These are phyloP conservation scores for Allantophomopsis cytisporea DNA, from an alignment of 2,329 filamentous ascomycete species.

Conservation along the genomic window DNA sequence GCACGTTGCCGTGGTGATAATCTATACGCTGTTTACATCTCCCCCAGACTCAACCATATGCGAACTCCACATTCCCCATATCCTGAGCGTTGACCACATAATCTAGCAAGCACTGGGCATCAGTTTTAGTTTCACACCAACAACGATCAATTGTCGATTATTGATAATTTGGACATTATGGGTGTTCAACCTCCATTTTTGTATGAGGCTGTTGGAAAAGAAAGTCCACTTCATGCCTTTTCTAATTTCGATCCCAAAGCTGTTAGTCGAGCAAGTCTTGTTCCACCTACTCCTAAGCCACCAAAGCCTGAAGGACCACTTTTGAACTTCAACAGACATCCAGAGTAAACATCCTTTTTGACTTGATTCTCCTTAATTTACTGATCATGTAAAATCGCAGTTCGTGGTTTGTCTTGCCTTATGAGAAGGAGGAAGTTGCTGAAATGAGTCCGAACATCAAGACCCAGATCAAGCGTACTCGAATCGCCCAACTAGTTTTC, in stretches of 20 bases:
- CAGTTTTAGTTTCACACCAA: no score
- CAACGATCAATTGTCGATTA: no score
- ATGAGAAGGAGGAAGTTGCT: conserved; percentile 44
- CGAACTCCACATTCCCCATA: no score
- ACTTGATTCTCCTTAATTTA: not conserved
- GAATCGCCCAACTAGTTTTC: conserved; percentile 55
- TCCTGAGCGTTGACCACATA: no score
- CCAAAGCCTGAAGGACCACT: conserved; percentile 59
- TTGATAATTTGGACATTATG: conserved; percentile 21
- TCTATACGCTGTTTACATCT: no score
- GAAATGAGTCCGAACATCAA: conserved; percentile 61
- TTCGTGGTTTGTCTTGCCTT: conserved; percentile 48
- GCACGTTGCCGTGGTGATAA: no score
- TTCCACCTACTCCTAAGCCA: conserved; percentile 43
- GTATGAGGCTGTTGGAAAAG: conserved; percentile 40
- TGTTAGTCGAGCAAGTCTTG: conserved; percentile 66
- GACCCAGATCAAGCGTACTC: conserved; percentile 52
- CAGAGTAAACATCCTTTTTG: conserved; percentile 47
- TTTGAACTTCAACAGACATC: conserved; percentile 73
- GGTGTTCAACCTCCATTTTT: conserved; percentile 55
- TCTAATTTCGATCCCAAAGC: conserved; percentile 75
- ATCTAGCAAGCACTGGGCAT: no score
- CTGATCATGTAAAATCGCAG: conserved; percentile 9
- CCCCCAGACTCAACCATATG: no score
- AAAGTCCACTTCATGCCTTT: conserved; percentile 36